Evolutionary conservation across 495 filamentous ascomycete genomes (phyloP).

Genomic region (Opeltia flavorubescens): DNA sequence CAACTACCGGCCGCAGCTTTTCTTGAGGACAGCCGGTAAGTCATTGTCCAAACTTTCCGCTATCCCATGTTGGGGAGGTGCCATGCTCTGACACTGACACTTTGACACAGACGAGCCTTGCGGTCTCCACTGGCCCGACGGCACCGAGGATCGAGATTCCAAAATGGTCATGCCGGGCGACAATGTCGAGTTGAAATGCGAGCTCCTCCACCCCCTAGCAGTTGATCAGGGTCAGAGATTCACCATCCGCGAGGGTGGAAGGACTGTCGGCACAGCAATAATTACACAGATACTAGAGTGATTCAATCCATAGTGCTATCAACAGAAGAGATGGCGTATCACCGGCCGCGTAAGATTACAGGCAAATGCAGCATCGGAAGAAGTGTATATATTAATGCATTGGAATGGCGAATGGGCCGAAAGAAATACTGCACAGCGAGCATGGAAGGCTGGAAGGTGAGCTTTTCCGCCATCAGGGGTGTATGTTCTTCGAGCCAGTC

Average conservation of each 20-base stretch:
- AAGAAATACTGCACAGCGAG: too few relatives aligned
- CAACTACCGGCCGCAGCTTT: conserved; percentile 95
- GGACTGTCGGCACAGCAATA: conserved; percentile 84
- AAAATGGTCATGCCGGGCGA: conserved; percentile 93
- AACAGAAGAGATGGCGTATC: too few relatives aligned
- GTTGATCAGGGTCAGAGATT: conserved; percentile 82
- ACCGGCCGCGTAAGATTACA: too few relatives aligned
- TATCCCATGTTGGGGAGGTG: too few relatives aligned
- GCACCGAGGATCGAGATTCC: conserved; percentile 42
- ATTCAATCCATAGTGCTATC: too few relatives aligned
- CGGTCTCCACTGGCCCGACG: conserved; percentile 69
- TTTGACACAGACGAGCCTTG: conserved; percentile 53
- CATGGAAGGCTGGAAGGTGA: too few relatives aligned
- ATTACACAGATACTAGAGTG: conserved; percentile 61
- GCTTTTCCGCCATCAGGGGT: too few relatives aligned
- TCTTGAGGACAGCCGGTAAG: conserved; percentile 74
- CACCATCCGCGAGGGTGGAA: conserved; percentile 91
- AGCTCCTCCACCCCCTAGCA: conserved; percentile 66
- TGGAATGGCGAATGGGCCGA: too few relatives aligned
- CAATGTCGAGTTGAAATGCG: conserved; percentile 91
- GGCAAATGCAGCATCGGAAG: too few relatives aligned
- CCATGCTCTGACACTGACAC: conserved; percentile 2
- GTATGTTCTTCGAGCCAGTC: too few relatives aligned
- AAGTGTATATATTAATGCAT: too few relatives aligned
- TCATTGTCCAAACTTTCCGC: conserved; percentile 5